Base-by-base conservation (phyloP, 2,329 filamentous ascomycete species). In the Berkeleyomyces basicola region DNA sequence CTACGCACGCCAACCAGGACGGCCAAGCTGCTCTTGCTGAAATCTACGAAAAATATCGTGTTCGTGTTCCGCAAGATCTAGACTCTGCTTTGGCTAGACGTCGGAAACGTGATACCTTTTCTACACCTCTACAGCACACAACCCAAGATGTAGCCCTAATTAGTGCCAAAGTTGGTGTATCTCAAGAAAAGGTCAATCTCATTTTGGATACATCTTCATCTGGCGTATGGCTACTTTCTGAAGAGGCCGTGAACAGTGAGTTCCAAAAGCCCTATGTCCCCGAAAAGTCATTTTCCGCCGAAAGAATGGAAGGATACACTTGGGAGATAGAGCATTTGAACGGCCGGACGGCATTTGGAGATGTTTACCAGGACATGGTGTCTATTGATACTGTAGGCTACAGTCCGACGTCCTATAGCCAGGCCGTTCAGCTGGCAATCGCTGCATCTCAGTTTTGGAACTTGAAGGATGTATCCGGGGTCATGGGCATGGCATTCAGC, bases 341-440 rank as follows among this genome's bases (percentile, higher is more conserved):
- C 47, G 74, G 74, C n/a, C 76, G 72, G 58, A 70, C 69, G 1
- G 75, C 75, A 0, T 70, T 69, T n/a, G 77, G 77, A 5, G 70
- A 73, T 33, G 76, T 79, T 1, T 77, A 75, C 68, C 69, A 67
- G n/a, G 76, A 78, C 64, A 70, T 67, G 1, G 76, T 78, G 44
- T 73, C 71, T 0, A 67, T 78, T 1, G 76, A 23, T 23, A 23
- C 23, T 23, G 23, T 23, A 23, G 23, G 23, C 23, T 23, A 75
- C 5, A 73, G 73, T 9, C 68, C 78, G 33, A 72, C 69, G 0
- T 74, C 77, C 3, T 64, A 67, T 49, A 68, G 67, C 0, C 76
- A 78, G 65, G 75, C 76, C 11, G 73, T 78, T 49, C 43, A 10
- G 76, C 76, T 1, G 69, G 79, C 4, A 67, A 23, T 23, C 23